Base-by-base conservation (phyloP, 2,329 filamentous ascomycete genomes). In the Gremmenia infestans region DNA sequence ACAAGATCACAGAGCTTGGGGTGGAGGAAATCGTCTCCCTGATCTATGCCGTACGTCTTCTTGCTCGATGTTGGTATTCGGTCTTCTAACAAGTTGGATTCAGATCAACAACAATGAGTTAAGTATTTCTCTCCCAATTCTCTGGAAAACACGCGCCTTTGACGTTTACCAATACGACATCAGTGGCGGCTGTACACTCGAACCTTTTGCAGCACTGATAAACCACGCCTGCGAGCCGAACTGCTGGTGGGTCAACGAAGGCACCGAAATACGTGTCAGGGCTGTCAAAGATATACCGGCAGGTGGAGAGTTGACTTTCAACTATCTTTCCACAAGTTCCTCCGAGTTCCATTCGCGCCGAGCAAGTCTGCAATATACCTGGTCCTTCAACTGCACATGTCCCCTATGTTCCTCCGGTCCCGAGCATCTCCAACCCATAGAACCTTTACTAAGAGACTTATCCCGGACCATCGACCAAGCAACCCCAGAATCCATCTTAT, bases 171-270 rank as follows among this genome's bases (percentile, higher is more conserved):
- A 48, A 39, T 22, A 45, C 22, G 28, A 58, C 7, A 48, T 54
- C 1, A 55, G 65, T 42, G 71, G 71, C 5, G 60, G 56, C n/a
- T 67, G 58, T 8, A 39, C 37, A 39, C 56, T 73, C n/a, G 69
- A 73, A 35, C 48, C 69, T 12, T 53, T 65, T 2, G 63, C 65
- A 1, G 64, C 70, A 12, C 56, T 67, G 36, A 68, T 73, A 53
- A 73, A 74, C 58, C 72, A 74, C 60, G 69, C 65, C 0, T 74
- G 72, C 53, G 62, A 68, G 1, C 70, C 71, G 9, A 74, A 74
- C 40, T 65, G 67, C 2, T 60, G 68, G 36, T 58, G 70, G 28
- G 68, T 68, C 49, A 68, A 71, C 19, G 67, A 73, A 47, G 69
- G 70, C 14, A 56, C 53, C 25, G 54, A 71, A 51, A 55, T 72